Evolutionary conservation across 2,329 filamentous ascomycete genomes (phyloP), one percentile per base, ranked within the genome.

Genomic region (Cladosporium sp.): DNA sequence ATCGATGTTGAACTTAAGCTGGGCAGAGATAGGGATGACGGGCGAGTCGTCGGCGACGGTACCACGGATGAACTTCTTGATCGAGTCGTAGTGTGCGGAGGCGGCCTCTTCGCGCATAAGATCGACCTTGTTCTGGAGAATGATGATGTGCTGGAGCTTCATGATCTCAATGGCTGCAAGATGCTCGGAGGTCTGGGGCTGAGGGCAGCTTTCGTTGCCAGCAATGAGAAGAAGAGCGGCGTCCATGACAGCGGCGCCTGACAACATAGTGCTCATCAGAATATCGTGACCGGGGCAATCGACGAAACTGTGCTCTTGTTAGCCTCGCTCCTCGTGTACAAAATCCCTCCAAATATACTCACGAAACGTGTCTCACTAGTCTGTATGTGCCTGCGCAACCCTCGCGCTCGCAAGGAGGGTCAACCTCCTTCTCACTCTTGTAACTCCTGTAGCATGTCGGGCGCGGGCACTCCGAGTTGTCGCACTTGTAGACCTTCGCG

Each of bases 251-350:
- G 95, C 95, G 74, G 95, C 95, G 77, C 95, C 95, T 77, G 95
- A 99, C 85, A 99, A 89, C 95, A 99, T 99, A 75, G 95, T 99
- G 82, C 94, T 98, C 95, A 99, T 99, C 80, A 99, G 93, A 93
- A 99, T 99, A 83, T 99, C 95, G 91, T 99, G 95, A 81, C 95
- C 95, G 65, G 95, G 95, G 85, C 95, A 98, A 81, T 98, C 95
- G 72, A 98, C 95, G 79, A 98, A 99, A 18, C 92, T 78, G 67
- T 6, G 52, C 49, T 1, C 10, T 23, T 44, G 67, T 71, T 58
- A 72, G 69, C 55, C 40, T 56, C 29, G 21, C 60, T 29, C 40
- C 6, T 11, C 12, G n/a, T 35, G 12, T 28, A 12, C 16, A 12
- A 5, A 6, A 1, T 3, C 26, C n/a, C 28, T 52, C 16, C 23